Base-by-base conservation (phyloP, 2,329 filamentous ascomycete genomes). In the Trichoderma atrobrunneum region DNA sequence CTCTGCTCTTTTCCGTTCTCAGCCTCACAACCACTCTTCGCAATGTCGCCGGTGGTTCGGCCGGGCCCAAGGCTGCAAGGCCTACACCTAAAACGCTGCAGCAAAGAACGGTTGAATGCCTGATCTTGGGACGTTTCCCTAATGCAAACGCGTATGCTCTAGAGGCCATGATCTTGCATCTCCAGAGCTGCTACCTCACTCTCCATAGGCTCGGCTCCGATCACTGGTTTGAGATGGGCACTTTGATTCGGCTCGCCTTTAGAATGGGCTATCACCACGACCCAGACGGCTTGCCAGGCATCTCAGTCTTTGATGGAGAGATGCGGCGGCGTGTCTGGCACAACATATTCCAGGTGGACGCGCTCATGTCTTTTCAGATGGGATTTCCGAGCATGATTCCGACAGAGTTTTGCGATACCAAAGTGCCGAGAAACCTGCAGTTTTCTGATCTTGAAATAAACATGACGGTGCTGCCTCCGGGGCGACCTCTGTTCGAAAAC, bases 181-280 rank as follows among this genome's bases (percentile, higher is more conserved):
- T 59, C 10, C 65, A 68, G 21, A 59, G 54, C n/a, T 43, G 34
- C 16, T 57, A 59, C 18, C 24, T 68, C 7, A 59, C 18, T 4
- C 34, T 59, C 14, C 11, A 68, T 12, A 59, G 59, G 24, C 65
- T 68, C 54, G 39, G 26, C 3, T 68, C 65, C 11, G 65, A 68
- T 16, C 65, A 59, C 12, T 68, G 65, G 65, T 68, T 68, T n/a
- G 65, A 68, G 8, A 59, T 68, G 65, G 65, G 65, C 26, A 68
- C 54, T 10, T 10, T 59, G 18, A 68, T 68, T 14, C 65, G 65
- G 18, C 65, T 68, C 10, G 65, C 65, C 24, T 68, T 68, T 39
- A 43, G 65, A 8, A 68, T 68, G 54, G 65, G 65, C 24, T 68
- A 68, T 8, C 65, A 68, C 16, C 54, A 34, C 14, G 65, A 68